These are phyloP conservation scores for Talaromyces liani DNA, from an alignment of 495 filamentous ascomycete genomes.

Conservation along the genomic window DNA sequence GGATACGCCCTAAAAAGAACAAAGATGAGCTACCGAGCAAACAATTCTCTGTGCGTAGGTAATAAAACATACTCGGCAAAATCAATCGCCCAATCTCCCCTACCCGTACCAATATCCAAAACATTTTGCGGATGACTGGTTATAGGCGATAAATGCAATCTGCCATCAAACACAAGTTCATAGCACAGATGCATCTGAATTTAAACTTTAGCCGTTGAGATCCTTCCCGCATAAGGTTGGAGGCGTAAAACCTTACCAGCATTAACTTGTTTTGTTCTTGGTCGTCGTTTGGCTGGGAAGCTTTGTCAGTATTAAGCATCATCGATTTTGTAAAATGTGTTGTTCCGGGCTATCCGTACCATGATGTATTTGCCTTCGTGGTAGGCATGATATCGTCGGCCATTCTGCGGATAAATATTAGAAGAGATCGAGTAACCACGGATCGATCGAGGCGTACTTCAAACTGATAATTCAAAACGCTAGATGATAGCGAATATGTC, in stretches of 20 bases:
- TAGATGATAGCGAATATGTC: slow-evolving; percentile 8
- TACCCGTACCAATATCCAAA: slow-evolving; percentile 37
- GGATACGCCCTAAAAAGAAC: slow-evolving; percentile 26
- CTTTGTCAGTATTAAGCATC: background rate
- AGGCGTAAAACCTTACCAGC: background rate
- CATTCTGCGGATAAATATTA: slow-evolving; percentile 1
- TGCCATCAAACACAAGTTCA: slow-evolving; percentile 6
- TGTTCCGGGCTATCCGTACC: background rate
- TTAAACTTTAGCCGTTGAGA: background rate
- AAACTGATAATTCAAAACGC: slow-evolving; percentile 10
- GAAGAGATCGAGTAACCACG: background rate
- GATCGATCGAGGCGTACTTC: background rate
- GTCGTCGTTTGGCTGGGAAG: slow-evolving; percentile 7
- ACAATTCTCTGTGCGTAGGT: slow-evolving; percentile 29
- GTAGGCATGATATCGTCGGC: slow-evolving; percentile 10
- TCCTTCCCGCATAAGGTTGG: background rate
- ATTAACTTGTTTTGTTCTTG: slow-evolving; percentile 10
- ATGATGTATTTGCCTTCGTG: slow-evolving; percentile 11
- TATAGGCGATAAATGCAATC: slow-evolving; percentile 13
- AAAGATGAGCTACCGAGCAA: slow-evolving; percentile 2
- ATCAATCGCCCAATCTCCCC: slow-evolving; percentile 41
- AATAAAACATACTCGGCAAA: slow-evolving; percentile 30
- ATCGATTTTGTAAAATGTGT: background rate
- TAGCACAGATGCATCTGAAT: slow-evolving; percentile 8
- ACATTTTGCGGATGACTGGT: slow-evolving; percentile 15